A percentile compares a stretch with the other conserved stretches of the same genome.
Conservation (phyloP, 2,329 filamentous ascomycete genomes). For the Fusarium sp. region DNA sequence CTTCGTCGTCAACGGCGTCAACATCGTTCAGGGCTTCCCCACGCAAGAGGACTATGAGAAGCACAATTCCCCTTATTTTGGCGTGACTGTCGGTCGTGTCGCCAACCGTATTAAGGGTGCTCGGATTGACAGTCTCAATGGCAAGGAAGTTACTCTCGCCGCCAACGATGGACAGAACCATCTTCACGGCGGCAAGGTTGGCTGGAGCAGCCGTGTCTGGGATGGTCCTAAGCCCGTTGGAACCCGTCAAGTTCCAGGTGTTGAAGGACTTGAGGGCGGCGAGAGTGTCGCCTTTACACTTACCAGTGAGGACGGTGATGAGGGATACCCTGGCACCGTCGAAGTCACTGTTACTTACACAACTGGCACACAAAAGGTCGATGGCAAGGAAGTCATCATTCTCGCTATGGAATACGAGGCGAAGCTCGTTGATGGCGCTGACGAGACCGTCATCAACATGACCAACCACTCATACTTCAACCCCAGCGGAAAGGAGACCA, state of each 20-base stretch:
- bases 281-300: constrained; percentile 76
- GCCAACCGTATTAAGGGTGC: constrained; percentile 85
- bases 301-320: constrained; percentile 82
- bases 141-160: constrained; percentile 74
- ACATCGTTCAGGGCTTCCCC: constrained; percentile 91
- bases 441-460: constrained; percentile 93
- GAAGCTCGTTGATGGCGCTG: constrained; percentile 79
- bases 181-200: constrained; percentile 77
- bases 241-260: constrained; percentile 61
- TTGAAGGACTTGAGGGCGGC: constrained; percentile 67
- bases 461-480: constrained; percentile 94
- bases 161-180: constrained; percentile 84
- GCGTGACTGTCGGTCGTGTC: constrained; percentile 89
- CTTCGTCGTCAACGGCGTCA: constrained; percentile 79
- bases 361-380: constrained; percentile 73
- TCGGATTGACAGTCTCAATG: constrained; percentile 78
- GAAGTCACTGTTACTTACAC: constrained; percentile 84
- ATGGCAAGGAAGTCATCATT: constrained; percentile 74
- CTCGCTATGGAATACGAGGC: constrained; percentile 92
- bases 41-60: constrained; percentile 79
- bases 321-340: constrained; percentile 90
- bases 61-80: constrained; percentile 85
- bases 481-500: constrained; percentile 64
- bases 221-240: constrained; percentile 75
- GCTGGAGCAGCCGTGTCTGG: constrained; percentile 87